phyloP scores from a whole-genome alignment of 192 early-diverging fungal species.

The Entomortierella chlamydospora region DNA sequence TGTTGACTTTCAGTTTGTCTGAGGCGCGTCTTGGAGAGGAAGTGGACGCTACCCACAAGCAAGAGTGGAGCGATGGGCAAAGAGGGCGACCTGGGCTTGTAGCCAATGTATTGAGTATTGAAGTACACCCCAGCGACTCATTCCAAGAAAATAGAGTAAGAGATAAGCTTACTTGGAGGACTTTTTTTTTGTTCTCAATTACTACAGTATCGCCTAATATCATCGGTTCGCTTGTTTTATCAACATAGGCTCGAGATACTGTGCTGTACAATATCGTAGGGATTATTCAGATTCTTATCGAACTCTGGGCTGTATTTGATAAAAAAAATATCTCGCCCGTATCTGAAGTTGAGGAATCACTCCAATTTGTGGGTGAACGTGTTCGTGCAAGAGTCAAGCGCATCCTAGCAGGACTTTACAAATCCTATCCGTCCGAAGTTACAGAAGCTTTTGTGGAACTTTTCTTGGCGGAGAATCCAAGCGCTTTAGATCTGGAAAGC shows the following conservation, averaged over 20 bases:
- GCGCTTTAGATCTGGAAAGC: conserved; percentile 58
- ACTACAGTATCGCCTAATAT: too few species aligned
- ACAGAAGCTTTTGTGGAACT: conserved; percentile 75
- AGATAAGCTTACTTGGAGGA: neutral
- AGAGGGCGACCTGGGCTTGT: conserved; percentile 40
- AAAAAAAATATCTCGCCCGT: conserved; percentile 16
- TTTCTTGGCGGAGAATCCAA: conserved; percentile 71
- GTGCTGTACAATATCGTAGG: conserved; percentile 58
- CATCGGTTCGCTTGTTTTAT: neutral
- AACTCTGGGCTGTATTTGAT: conserved; percentile 62
- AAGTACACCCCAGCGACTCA: conserved; percentile 41
- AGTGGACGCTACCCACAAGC: conserved; percentile 36
- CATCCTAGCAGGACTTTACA: conserved; percentile 67
- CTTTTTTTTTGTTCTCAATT: neutral
- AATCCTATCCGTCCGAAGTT: conserved; percentile 63
- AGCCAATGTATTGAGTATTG: conserved; percentile 44
- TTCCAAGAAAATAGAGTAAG: conserved; percentile 50
- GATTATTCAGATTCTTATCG: conserved; percentile 61
- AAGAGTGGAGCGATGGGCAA: conserved; percentile 47
- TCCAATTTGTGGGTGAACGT: conserved; percentile 57
- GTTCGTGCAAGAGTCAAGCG: conserved; percentile 59
- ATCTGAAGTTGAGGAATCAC: conserved; percentile 42
- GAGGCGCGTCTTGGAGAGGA: conserved; percentile 52
- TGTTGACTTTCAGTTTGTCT: conserved; percentile 44
- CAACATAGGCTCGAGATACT: conserved; percentile 58